A percentile compares a stretch with the other conserved stretches of the same genome.
Evolutionary conservation across 257 asterid species (phyloP).

Genomic region (Prunella vulgaris): DNA sequence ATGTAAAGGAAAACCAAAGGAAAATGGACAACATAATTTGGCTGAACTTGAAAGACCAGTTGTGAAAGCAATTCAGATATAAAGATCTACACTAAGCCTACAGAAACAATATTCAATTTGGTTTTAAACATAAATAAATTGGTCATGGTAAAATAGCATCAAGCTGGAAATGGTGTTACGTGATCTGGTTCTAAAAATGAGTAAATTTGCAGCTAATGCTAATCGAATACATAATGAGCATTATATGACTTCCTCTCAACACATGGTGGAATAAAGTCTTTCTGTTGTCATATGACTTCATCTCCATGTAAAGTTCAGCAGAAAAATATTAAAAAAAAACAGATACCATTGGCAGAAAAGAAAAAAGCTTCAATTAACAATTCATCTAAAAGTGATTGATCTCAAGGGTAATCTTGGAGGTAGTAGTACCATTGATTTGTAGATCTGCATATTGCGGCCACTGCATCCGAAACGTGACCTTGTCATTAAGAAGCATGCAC

Average conservation of each 20-base stretch:
- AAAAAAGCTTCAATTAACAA: background rate
- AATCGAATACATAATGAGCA: background rate
- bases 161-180: background rate
- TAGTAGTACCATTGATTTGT: constrained; percentile 80
- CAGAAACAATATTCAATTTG: background rate
- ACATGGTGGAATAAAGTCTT: background rate
- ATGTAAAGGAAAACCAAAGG: background rate
- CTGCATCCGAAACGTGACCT: constrained; percentile 92
- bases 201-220: background rate
- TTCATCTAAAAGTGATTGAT: constrained; percentile 4
- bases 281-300: constrained; percentile 1
- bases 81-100: background rate
- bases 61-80: constrained; percentile 5
- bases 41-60: background rate
- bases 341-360: background rate
- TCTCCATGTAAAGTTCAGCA: constrained; percentile 15
- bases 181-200: background rate
- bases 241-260: constrained; percentile 5
- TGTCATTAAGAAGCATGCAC: constrained; percentile 97
- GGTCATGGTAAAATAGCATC: constrained; percentile 1
- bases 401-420: constrained; percentile 18
- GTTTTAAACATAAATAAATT: background rate
- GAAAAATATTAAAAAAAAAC: background rate
- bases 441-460: constrained; percentile 95
- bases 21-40: background rate